Base-by-base conservation (phyloP, 129 eudicot species). In the Lactuca sativa region DNA sequence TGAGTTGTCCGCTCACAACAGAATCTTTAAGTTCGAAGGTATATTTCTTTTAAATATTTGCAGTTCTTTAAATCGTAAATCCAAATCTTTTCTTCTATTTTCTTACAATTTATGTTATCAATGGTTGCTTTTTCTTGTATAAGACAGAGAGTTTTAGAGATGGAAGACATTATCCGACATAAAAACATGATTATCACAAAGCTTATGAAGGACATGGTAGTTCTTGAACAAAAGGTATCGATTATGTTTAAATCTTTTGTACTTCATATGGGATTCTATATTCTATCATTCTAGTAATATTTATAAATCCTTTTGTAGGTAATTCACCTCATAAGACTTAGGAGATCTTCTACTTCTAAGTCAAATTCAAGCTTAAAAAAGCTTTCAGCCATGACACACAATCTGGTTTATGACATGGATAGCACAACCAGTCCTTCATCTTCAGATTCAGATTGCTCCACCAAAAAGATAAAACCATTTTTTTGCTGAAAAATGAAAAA, bases 221-320 rank as follows among this genome's bases (percentile, higher is more conserved):
- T 81, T 74, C 86, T 92, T 38, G 98, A 89, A 78, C 96, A 92
- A 71, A 89, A 92, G 98, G 98, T 62, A 62, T 18, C 34, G 2
- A 43, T 18, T 13, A 62, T 17, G 38, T 62, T 4, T 3, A 3
- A 1, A 25, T 25, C 30, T 25, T 25, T 25, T 25, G 30, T 25
- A 25, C n/a, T n/a, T n/a, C 83, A 3, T 25, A 25, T 25, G 30
- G 30, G 30, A 0, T 25, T 25, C 2, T 25, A 25, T 25, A 25
- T 25, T 25, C 30, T 25, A 1, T 58, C 10, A 30, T 30, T 11
- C 14, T 33, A 59, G 14, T 33, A 9, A 33, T 21, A 57, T 25
- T 32, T 36, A 59, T 11, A 15, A 15, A 17, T 14, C 6, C 0
- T n/a, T 47, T 30, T 21, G 69, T 81, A 92, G 96, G 85, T 86